Evolutionary conservation across 371 early-diverging fungal species (phyloP).

Genomic region (Saksenaea vasiformis): DNA sequence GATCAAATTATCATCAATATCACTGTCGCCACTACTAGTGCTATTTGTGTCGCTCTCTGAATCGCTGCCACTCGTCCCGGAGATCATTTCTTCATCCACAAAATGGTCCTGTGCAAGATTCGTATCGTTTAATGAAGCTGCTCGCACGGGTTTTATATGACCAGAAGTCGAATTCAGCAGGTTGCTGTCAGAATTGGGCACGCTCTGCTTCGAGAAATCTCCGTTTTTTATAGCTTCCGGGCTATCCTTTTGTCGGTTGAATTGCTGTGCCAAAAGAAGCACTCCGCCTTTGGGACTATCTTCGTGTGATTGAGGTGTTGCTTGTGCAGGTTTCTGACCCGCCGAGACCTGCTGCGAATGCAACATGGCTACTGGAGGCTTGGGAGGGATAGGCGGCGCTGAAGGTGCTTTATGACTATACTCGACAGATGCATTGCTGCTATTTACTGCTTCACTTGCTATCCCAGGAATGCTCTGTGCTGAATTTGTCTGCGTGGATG

Average conservation of each 20-base stretch:
- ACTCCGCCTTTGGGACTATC: slow-evolving; percentile 6
- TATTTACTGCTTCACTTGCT: neutral
- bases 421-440: neutral
- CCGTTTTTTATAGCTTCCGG: neutral
- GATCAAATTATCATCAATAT: slow-evolving; percentile 3
- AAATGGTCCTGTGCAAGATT: slow-evolving; percentile 17
- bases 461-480: neutral
- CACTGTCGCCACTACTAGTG: slow-evolving; percentile 7
- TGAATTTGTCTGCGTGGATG: neutral
- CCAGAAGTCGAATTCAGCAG: neutral
- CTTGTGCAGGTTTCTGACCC: neutral
- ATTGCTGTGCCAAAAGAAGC: slow-evolving; percentile 20
- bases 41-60: slow-evolving; percentile 3
- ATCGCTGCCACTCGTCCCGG: neutral
- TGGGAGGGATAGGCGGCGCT: slow-evolving; percentile 23
- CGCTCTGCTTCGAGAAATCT: neutral
- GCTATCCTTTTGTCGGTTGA: slow-evolving; percentile 7
- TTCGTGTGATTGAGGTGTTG: neutral
- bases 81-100: slow-evolving; percentile 20
- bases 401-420: neutral
- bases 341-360: neutral
- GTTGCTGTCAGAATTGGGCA: neutral
- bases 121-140: neutral
- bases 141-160: neutral
- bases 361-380: slow-evolving; percentile 3